Evolutionary conservation across 1,284 basidiomycete genomes (phyloP).

Genomic region (Boletellus deceptivus): DNA sequence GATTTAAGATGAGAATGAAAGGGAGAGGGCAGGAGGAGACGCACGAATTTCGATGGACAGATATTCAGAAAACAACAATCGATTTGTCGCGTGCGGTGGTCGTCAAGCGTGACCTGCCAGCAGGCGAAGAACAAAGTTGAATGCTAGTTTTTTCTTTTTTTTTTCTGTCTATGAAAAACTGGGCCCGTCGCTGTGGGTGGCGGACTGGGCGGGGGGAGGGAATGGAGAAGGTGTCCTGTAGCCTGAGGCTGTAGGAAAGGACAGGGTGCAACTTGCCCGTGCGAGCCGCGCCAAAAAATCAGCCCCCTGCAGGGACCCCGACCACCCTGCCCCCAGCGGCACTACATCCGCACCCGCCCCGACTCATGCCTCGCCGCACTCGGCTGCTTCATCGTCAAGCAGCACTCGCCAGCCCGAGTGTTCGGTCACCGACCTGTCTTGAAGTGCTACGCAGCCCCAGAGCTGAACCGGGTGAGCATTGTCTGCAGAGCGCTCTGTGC

Average conservation of each 20-base stretch:
- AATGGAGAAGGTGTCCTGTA: conserved; percentile 29
- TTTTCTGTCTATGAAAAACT: conserved; percentile 35
- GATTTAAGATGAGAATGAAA: background rate
- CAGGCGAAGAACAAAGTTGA: conserved; percentile 58
- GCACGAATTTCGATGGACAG: conserved; percentile 45
- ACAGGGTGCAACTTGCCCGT: conserved; percentile 34
- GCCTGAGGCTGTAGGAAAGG: conserved; percentile 40
- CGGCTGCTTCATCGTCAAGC: too few relatives aligned
- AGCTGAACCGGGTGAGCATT: background rate
- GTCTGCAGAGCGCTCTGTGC: background rate
- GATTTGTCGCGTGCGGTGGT: conserved; percentile 65
- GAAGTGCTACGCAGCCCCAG: too few relatives aligned
- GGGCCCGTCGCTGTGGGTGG: conserved; percentile 32
- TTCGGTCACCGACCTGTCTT: too few relatives aligned
- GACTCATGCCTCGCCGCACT: conserved; percentile 1
- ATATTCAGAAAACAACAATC: conserved; percentile 36
- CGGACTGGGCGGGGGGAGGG: conserved; percentile 25
- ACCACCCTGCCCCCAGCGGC: conserved; percentile 18
- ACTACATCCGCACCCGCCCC: conserved; percentile 3
- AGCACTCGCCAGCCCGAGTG: too few relatives aligned
- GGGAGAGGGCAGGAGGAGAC: conserved; percentile 29
- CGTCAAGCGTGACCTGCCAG: conserved; percentile 87
- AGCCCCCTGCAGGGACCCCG: conserved; percentile 29
- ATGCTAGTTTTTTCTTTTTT: conserved; percentile 23
- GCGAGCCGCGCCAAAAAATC: conserved; percentile 35